Evolutionary conservation across 2,329 filamentous ascomycete genomes (phyloP), one percentile per base, ranked within the genome.

Genomic region (Lasiodiplodia gonubiensis): DNA sequence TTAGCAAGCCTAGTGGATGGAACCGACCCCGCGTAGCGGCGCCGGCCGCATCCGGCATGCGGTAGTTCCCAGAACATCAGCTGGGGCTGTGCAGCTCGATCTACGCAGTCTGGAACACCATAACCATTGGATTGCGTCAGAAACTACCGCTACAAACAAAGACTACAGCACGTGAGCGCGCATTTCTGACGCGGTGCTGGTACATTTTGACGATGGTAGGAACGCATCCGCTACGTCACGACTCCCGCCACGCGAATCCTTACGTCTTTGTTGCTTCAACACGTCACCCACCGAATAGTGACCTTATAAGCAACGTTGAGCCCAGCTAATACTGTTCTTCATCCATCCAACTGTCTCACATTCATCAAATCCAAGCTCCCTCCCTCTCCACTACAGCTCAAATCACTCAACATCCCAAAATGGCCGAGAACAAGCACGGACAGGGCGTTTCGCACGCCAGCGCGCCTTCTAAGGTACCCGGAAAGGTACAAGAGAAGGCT

Each of bases 391-490:
- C 18, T 59, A 6, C 18, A 46, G 14, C 4, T 18, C 16, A 42
- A 39, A 42, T n/a, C 39, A 49, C 18, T 27, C 53, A 21, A 30
- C 16, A 7, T 8, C 21, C 4, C 39, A 48, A 18, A 18, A 60
- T 60, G 55, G 52, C 30, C 30, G 23, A 74, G 67, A 79, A 78
- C 74, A 71, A 78, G 46, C 68, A 72, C 46, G 79, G 79, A 64
- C 80, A 81, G 70, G 80, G 79, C 69, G 73, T 76, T 39, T 81
- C 80, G 59, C 80, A 82, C 75, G 79, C 80, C 61, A 73, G 67
- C 11, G 77, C 77, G 65, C 74, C 79, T 64, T 81, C 79, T 39
- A 76, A 77, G 18, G 77, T 82, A 10, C 80, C 80, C 30, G 72
- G 74, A 16, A 76, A 73, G 49, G 72, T 79, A 2, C 80, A 82